Evolutionary conservation across 768 basidiomycete species (phyloP).

Genomic region (Termitomyces sp.): DNA sequence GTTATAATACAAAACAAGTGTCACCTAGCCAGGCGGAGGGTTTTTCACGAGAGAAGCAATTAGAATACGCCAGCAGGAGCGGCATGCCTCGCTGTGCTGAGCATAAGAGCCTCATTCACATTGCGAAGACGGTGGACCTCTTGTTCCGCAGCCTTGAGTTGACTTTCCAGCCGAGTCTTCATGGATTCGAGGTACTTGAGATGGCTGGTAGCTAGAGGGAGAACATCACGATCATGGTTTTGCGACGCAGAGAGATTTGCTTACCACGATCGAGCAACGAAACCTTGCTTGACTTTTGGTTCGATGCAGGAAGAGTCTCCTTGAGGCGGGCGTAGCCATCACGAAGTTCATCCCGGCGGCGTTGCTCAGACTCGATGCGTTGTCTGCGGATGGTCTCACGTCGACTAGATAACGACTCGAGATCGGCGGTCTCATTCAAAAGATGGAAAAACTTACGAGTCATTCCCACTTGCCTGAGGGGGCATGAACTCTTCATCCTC

Average conservation of each 20-base stretch:
- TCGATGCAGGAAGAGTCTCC: conserved; percentile 82
- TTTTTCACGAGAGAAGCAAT: conserved; percentile 12
- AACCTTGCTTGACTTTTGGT: conserved; percentile 92
- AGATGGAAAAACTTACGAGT: conserved; percentile 35
- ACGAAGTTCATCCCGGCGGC: conserved; percentile 86
- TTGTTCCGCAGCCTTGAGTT: conserved; percentile 72
- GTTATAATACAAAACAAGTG: conserved; percentile 48
- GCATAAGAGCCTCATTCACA: conserved; percentile 87
- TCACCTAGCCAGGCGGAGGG: conserved; percentile 53
- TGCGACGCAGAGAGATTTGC: conserved; percentile 17
- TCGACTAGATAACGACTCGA: conserved; percentile 36
- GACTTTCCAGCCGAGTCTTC: conserved; percentile 66
- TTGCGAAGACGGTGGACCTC: conserved; percentile 78
- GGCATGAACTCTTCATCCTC: conserved; percentile 74
- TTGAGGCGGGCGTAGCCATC: conserved; percentile 90
- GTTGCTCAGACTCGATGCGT: conserved; percentile 92
- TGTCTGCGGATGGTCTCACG: conserved; percentile 89
- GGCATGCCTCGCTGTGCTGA: conserved; percentile 72
- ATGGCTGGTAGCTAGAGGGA: conserved; percentile 63
- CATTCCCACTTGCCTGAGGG: conserved; percentile 36
- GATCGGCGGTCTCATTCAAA: background rate
- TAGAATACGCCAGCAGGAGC: conserved; percentile 28
- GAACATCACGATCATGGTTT: conserved; percentile 8
- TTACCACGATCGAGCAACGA: conserved; percentile 80
- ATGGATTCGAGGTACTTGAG: conserved; percentile 84